Evolutionary conservation across 2,329 filamentous ascomycete genomes (phyloP).

Genomic region (Pestalotiopsis sp.): DNA sequence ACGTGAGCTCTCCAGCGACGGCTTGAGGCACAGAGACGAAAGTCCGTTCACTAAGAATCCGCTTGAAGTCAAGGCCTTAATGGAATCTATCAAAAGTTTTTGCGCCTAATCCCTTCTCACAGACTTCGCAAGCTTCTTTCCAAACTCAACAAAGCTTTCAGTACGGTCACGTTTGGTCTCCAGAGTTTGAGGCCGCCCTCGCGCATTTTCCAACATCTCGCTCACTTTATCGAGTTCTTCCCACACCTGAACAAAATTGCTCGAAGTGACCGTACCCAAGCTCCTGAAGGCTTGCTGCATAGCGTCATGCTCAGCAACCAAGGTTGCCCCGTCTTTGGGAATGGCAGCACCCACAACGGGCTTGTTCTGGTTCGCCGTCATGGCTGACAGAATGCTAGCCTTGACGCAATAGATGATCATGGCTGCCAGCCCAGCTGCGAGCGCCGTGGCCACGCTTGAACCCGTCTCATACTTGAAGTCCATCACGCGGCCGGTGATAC

Average conservation of each 20-base stretch:
- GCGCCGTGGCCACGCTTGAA: conserved; percentile 13
- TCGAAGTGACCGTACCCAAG: neutral
- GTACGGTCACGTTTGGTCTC: neutral
- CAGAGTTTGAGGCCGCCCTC: neutral
- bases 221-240: neutral
- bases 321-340: neutral
- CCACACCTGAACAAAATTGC: neutral
- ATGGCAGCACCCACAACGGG: neutral
- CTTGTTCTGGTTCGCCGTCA: neutral
- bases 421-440: conserved; percentile 16
- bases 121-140: neutral
- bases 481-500: neutral
- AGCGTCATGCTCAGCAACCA: neutral
- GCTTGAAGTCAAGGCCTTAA: no score
- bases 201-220: neutral
- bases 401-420: conserved; percentile 18
- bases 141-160: neutral
- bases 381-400: neutral
- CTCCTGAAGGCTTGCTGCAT: neutral
- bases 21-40: no score
- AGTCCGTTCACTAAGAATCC: no score
- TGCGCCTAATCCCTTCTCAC: neutral
- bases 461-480: conserved; percentile 12
- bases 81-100: no score
- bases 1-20: no score